phyloP scores from a whole-genome alignment of 306 rosid species.

The Cucumis hystrix region DNA sequence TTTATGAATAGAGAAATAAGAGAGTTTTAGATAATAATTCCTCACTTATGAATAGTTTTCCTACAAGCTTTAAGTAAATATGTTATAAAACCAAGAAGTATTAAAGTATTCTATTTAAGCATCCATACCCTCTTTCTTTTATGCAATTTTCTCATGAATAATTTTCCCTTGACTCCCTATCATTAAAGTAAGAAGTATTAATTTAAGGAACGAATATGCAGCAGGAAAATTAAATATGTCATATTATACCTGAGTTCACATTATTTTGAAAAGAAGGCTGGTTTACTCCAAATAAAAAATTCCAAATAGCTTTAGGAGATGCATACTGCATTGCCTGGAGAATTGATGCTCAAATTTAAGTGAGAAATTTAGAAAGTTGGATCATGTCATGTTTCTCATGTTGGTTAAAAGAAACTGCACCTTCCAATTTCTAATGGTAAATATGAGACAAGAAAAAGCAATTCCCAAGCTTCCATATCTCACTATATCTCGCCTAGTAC shows the following conservation, averaged over 20 bases:
- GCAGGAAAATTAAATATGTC: constrained; percentile 9
- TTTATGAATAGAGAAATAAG: neutral
- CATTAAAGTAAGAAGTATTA: neutral
- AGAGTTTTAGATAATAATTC: neutral
- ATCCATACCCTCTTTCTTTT: neutral
- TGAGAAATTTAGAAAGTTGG: neutral
- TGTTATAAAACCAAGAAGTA: no score
- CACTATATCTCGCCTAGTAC: constrained; percentile 76
- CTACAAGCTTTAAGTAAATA: no score
- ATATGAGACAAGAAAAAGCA: constrained; percentile 70
- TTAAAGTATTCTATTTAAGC: no score
- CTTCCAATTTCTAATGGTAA: constrained; percentile 78
- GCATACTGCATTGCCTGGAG: constrained; percentile 88
- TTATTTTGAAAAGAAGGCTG: constrained; percentile 52
- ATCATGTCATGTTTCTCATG: neutral
- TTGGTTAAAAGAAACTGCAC: constrained; percentile 17
- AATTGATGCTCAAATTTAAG: neutral
- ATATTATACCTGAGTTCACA: constrained; percentile 31
- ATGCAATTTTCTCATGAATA: neutral
- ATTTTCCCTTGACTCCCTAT: neutral
- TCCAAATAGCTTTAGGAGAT: constrained; percentile 90
- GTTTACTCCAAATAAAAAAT: constrained; percentile 53
- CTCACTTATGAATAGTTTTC: neutral
- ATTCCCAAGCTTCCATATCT: constrained; percentile 90
- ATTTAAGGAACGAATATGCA: neutral